phyloP scores from a whole-genome alignment of 2,329 filamentous ascomycete species.

The Iodosphaeria phyllophila region DNA sequence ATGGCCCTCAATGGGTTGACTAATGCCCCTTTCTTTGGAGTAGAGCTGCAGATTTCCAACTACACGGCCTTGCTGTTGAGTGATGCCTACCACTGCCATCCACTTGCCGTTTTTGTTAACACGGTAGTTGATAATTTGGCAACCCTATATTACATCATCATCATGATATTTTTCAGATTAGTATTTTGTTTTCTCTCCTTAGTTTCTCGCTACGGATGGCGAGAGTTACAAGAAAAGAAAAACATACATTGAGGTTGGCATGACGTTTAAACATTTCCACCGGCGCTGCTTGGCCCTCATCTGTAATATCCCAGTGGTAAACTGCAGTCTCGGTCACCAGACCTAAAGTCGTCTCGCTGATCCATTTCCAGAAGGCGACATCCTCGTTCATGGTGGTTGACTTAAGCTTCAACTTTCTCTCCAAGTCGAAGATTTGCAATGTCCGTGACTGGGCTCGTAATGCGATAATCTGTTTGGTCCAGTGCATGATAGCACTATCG shows the following conservation, averaged over 20 bases:
- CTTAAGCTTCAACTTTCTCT: slow-evolving; percentile 87
- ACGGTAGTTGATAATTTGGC: slow-evolving; percentile 99
- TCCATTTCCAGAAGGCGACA: slow-evolving; percentile 99
- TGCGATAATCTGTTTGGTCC: slow-evolving; percentile 87
- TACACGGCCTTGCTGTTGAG: slow-evolving; percentile 79
- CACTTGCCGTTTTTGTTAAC: slow-evolving; percentile 91
- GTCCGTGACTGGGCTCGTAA: slow-evolving; percentile 88
- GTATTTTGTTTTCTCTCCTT: too few species aligned
- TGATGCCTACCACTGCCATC: slow-evolving; percentile 96
- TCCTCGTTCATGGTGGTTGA: slow-evolving; percentile 93
- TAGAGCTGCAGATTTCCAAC: slow-evolving; percentile 95
- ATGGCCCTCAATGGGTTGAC: slow-evolving; percentile 94
- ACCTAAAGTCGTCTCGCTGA: slow-evolving; percentile 73
- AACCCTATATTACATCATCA: slow-evolving; percentile 37
- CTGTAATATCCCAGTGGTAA: slow-evolving; percentile 96
- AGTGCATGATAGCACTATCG: slow-evolving; percentile 99
- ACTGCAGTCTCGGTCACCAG: slow-evolving; percentile 81
- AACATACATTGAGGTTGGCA: slow-evolving; percentile 62
- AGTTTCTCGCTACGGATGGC: background rate
- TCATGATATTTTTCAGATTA: too few species aligned
- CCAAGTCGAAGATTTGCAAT: slow-evolving; percentile 93
- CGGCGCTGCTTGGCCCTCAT: slow-evolving; percentile 57
- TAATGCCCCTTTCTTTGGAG: slow-evolving; percentile 88
- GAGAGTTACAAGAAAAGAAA: background rate
- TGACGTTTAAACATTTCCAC: slow-evolving; percentile 93